A percentile compares a stretch with the other conserved stretches of the same genome.
Evolutionary conservation across 1,284 basidiomycete species (phyloP).

Genomic region (Inonotus obliquus): DNA sequence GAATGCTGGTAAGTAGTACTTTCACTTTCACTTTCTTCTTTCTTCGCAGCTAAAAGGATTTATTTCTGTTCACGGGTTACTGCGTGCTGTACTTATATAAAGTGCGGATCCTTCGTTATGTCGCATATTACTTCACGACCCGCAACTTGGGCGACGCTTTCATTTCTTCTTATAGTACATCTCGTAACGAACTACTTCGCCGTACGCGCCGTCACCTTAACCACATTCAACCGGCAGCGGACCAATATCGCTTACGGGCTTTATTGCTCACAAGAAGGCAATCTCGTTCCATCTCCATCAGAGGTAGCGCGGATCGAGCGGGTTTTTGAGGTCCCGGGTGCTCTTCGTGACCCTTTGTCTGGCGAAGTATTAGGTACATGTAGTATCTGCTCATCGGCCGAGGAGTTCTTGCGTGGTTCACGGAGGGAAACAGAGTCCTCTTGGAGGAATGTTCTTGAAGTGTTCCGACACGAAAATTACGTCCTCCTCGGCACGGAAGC

Average conservation of each 20-base stretch:
- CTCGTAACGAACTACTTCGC: constrained; percentile 56
- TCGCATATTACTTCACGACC: constrained; percentile 45
- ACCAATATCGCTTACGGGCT: constrained; percentile 46
- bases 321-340: constrained; percentile 11
- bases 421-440: background rate
- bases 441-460: constrained; percentile 22
- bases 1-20: constrained; percentile 51
- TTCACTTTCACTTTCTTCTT: background rate
- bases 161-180: constrained; percentile 48
- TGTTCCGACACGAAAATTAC: constrained; percentile 43
- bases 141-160: constrained; percentile 47
- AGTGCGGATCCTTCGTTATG: constrained; percentile 49
- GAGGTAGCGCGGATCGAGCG: constrained; percentile 17
- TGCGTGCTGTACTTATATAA: background rate
- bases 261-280: constrained; percentile 26
- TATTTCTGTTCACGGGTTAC: background rate
- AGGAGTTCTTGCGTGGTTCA: constrained; percentile 7
- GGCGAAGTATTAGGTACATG: constrained; percentile 5
- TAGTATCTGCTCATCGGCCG: constrained; percentile 7
- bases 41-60: background rate
- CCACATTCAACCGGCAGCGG: constrained; percentile 57
- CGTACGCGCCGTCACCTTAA: constrained; percentile 50
- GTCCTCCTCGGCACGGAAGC: constrained; percentile 38
- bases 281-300: constrained; percentile 16
- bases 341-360: constrained; percentile 16